These are phyloP conservation scores for Saccharum officinarum DNA, from an alignment of 176 grass and related monocot genomes.

Conservation along the genomic window DNA sequence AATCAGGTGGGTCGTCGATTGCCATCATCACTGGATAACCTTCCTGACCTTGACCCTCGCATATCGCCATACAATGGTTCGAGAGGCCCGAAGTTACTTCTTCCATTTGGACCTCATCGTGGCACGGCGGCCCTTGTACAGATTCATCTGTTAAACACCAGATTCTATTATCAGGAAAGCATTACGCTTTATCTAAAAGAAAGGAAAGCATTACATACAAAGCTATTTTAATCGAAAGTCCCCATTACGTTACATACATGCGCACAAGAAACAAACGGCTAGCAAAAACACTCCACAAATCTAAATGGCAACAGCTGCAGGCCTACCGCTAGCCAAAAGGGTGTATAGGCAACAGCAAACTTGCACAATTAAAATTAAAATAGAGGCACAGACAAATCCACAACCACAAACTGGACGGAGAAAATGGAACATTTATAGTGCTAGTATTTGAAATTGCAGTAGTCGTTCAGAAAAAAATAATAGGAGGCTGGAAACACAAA, in stretches of 20 bases:
- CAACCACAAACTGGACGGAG: neutral
- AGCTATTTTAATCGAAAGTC: neutral
- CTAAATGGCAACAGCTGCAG: neutral
- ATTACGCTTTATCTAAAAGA: too few species aligned
- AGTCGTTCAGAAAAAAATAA: too few species aligned
- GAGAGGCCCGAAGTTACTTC: neutral
- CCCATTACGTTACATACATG: neutral
- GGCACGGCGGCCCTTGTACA: neutral
- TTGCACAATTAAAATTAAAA: neutral
- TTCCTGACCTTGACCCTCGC: neutral
- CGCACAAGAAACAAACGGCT: neutral
- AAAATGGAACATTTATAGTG: neutral
- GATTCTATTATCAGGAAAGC: neutral
- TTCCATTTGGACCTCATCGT: constrained; percentile 4
- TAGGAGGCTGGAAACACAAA: too few species aligned
- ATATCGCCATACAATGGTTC: neutral
- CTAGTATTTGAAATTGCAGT: neutral
- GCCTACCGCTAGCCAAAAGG: neutral
- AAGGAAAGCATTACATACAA: neutral
- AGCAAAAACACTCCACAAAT: neutral
- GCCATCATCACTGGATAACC: neutral
- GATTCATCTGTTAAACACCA: constrained; percentile 33
- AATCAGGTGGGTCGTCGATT: neutral
- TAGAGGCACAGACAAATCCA: neutral
- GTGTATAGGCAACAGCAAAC: too few species aligned